These are phyloP conservation scores for Eutrema yunnanense DNA, from an alignment of 345 rosid genomes.

Conservation along the genomic window DNA sequence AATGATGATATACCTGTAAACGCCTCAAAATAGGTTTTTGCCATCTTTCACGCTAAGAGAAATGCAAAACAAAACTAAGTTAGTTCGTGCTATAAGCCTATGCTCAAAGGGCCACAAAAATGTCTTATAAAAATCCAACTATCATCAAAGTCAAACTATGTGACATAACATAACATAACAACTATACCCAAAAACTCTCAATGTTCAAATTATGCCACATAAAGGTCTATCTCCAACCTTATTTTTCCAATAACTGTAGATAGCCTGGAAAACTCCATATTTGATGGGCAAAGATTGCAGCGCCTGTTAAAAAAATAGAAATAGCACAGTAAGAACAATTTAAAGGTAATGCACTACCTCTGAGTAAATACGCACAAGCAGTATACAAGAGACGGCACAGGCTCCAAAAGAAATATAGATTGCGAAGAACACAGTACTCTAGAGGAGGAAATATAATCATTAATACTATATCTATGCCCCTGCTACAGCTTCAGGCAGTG, in stretches of 20 bases:
- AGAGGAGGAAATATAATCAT: neutral
- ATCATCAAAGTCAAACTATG: neutral
- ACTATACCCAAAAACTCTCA: neutral
- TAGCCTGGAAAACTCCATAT: slow-evolving; percentile 62
- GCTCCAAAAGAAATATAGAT: neutral
- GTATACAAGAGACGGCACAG: neutral
- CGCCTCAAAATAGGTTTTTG: slow-evolving; percentile 95
- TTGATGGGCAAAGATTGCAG: slow-evolving; percentile 56
- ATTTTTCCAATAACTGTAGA: slow-evolving; percentile 77
- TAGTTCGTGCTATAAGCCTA: neutral
- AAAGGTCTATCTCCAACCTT: slow-evolving; percentile 46
- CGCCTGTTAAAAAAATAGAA: slow-evolving; percentile 43
- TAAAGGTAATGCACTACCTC: neutral
- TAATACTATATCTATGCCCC: neutral
- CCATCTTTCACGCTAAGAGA: slow-evolving; percentile 82
- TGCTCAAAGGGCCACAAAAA: neutral
- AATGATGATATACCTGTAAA: slow-evolving; percentile 57
- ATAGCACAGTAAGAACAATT: neutral
- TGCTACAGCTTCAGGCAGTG: neutral
- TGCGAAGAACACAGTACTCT: neutral
- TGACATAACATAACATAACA: neutral
- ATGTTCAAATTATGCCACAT: neutral
- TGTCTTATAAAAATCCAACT: neutral
- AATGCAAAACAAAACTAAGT: neutral
- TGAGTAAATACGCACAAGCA: neutral